Evolutionary conservation across 768 basidiomycete genomes (phyloP).

Genomic region (Amanita brunnescens): DNA sequence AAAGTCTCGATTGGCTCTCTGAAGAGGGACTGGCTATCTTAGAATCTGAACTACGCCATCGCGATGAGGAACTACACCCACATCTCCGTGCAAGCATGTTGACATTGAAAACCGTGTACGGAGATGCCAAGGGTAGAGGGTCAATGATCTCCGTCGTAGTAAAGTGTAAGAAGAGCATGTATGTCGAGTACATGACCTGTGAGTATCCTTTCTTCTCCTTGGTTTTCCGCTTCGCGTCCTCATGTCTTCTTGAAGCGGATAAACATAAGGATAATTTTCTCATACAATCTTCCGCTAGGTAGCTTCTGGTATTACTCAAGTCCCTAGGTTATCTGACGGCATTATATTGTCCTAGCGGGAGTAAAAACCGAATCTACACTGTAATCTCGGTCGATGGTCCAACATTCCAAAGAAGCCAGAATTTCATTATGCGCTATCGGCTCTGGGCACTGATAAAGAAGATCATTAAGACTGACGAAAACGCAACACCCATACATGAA

Average conservation of each 20-base stretch:
- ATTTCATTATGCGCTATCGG: constrained; percentile 46
- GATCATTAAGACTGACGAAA: constrained; percentile 27
- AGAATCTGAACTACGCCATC: constrained; percentile 33
- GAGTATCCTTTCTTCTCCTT: constrained; percentile 1
- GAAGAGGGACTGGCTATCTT: constrained; percentile 31
- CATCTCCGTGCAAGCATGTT: constrained; percentile 17
- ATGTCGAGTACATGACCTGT: constrained; percentile 29
- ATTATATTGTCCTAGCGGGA: constrained; percentile 3
- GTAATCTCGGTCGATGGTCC: constrained; percentile 37
- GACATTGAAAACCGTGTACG: constrained; percentile 29
- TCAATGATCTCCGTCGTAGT: constrained; percentile 33
- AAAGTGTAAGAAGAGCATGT: constrained; percentile 29
- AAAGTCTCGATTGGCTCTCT: constrained; percentile 41
- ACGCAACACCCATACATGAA: constrained; percentile 21
- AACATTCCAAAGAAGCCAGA: constrained; percentile 32
- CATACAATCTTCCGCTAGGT: constrained; percentile 10
- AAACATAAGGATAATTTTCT: constrained; percentile 13
- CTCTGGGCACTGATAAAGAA: constrained; percentile 37
- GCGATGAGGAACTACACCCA: constrained; percentile 24
- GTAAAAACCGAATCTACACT: constrained; percentile 30
- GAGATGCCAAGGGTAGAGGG: constrained; percentile 12
- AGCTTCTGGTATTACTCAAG: not conserved
- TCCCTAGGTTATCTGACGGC: not conserved
- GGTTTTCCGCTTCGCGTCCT: not conserved
- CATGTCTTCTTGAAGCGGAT: constrained; percentile 11